Conservation (phyloP, 306 rosid species). For the Sophora flavescens region DNA sequence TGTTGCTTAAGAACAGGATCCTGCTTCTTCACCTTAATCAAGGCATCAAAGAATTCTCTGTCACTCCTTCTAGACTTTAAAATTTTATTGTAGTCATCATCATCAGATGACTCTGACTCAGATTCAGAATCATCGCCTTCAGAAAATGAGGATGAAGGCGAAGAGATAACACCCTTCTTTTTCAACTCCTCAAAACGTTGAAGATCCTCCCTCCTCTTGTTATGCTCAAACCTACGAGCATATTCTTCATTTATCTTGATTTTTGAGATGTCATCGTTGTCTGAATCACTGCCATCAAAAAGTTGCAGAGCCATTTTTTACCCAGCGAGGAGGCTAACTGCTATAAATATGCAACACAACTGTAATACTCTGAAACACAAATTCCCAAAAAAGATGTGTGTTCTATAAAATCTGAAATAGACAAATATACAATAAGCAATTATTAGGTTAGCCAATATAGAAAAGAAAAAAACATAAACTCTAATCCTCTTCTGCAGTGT, state of each 20-base stretch:
- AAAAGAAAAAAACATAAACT: background rate
- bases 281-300: conserved; percentile 74
- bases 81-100: conserved; percentile 44
- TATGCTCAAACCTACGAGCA: conserved; percentile 68
- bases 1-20: conserved; percentile 72
- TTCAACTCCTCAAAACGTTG: conserved; percentile 78
- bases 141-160: conserved; percentile 46
- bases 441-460: background rate
- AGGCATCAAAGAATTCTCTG: conserved; percentile 65
- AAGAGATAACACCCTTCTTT: conserved; percentile 73
- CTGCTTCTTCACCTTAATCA: conserved; percentile 73
- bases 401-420: conserved; percentile 31
- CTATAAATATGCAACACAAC: background rate
- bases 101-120: conserved; percentile 53
- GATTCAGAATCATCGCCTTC: conserved; percentile 52
- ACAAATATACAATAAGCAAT: background rate
- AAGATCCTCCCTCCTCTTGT: conserved; percentile 91
- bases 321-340: background rate
- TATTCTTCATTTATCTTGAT: conserved; percentile 63
- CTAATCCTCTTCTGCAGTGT: too few relatives aligned
- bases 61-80: conserved; percentile 47
- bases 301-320: conserved; percentile 53
- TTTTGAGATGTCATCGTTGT: conserved; percentile 58
- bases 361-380: conserved; percentile 12
- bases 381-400: background rate